Evolutionary conservation across 306 rosid genomes (phyloP).

Genomic region (Comarum palustre): DNA sequence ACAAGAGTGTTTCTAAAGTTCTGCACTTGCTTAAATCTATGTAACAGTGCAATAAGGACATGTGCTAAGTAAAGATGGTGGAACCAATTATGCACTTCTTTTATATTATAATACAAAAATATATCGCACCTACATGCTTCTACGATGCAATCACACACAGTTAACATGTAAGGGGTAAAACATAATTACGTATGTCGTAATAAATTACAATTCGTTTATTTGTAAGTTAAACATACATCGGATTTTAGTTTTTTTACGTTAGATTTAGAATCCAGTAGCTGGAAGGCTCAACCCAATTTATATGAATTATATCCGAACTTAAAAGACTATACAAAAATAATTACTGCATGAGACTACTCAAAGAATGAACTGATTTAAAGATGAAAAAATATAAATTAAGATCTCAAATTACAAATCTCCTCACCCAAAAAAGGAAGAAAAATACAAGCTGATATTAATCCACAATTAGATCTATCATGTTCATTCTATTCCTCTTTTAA

Average conservation of each 20-base stretch:
- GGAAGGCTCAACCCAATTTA: no score
- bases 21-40: conserved; percentile 25
- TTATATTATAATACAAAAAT: conserved; percentile 24
- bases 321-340: background rate
- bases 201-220: no score
- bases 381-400: conserved; percentile 9
- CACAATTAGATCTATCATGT: conserved; percentile 34
- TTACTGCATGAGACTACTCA: conserved; percentile 17
- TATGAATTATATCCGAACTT: background rate
- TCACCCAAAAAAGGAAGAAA: conserved; percentile 31
- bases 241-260: no score
- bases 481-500: conserved; percentile 7
- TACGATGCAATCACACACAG: conserved; percentile 30
- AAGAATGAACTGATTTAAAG: conserved; percentile 38
- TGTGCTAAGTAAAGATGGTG: conserved; percentile 29
- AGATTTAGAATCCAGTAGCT: no score
- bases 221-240: no score
- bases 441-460: conserved; percentile 31
- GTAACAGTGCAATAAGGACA: conserved; percentile 28
- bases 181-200: background rate
- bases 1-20: conserved; percentile 50
- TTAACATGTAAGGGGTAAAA: background rate
- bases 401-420: conserved; percentile 40
- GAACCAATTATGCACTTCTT: conserved; percentile 52
- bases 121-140: conserved; percentile 27